Evolutionary conservation across 306 rosid species (phyloP), one percentile per base, ranked within the genome.

Genomic region (Fragaria nilgerrensis): DNA sequence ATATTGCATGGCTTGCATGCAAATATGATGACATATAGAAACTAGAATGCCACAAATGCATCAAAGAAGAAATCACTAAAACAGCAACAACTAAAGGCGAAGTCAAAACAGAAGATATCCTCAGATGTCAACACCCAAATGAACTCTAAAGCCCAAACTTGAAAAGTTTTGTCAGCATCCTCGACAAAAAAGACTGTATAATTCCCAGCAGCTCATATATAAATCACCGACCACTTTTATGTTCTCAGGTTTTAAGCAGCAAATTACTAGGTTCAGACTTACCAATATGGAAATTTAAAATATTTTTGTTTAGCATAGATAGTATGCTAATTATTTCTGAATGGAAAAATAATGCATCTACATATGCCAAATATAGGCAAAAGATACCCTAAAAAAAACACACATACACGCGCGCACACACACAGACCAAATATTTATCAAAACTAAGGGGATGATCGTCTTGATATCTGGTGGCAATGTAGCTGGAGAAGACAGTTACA

Each of bases 1-100:
- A 27, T 52, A 55, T 55, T 36, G 37, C 34, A 73, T 39, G 50
- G 25, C 10, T 19, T 74, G 53, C 53, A 39, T 23, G 52, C 27
- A 58, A 22, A 20, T 16, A 73, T 12, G 9, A 11, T 50, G 7
- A 55, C 36, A 39, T 9, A n/a, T n/a, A 73, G 22, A 39, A 39
- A 64, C 44, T 36, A 13, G n/a, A 44, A 73, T 11, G 19, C 32
- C 56, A 23, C 23, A 41, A 19, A 9, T 41, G 25, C 53, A 25
- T 74, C 65, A 74, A 41, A 15, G 17, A 74, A 39, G 41, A 74
- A 39, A 11, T 13, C 41, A 74, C 63, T 43, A 43, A 43, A 43
- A 43, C 1, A 70, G 49, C 27, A 69, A 7, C 15, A 1, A 7
- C 5, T 68, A 17, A 23, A 9, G 17, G 74, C 5, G 49, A 47